A percentile compares a stretch with the other conserved stretches of the same genome.
Conservation (phyloP, 2,329 filamentous ascomycete species). For the Clarireedia homoeocarpa region DNA sequence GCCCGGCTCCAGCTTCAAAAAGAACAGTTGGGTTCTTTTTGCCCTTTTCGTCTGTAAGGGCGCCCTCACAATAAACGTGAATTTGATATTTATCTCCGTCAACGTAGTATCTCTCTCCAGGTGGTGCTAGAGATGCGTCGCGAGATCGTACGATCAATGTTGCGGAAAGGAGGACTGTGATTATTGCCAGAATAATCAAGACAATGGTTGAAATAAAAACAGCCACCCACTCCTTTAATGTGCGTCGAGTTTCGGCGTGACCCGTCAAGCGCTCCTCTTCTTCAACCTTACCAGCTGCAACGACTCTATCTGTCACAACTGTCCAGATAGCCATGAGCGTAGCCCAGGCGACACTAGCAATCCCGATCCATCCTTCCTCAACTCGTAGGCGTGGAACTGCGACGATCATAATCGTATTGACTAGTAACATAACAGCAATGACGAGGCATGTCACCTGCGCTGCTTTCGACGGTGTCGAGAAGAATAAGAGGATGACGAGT, state of each 20-base stretch:
- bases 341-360: slow-evolving; percentile 77
- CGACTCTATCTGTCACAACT: slow-evolving; percentile 69
- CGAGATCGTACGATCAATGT: slow-evolving; percentile 73
- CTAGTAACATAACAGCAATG: slow-evolving; percentile 57
- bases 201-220: slow-evolving; percentile 69
- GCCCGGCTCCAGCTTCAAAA: slow-evolving; percentile 73
- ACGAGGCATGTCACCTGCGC: slow-evolving; percentile 67
- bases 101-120: slow-evolving; percentile 71
- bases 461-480: slow-evolving; percentile 71
- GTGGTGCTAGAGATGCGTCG: slow-evolving; percentile 65
- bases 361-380: slow-evolving; percentile 90
- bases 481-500: slow-evolving; percentile 75
- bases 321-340: slow-evolving; percentile 73
- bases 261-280: slow-evolving; percentile 92
- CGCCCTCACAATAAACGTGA: slow-evolving; percentile 80
- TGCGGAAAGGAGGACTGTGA: slow-evolving; percentile 67
- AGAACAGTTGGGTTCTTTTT: slow-evolving; percentile 68
- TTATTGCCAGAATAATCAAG: slow-evolving; percentile 59
- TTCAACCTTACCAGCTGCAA: slow-evolving; percentile 85
- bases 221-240: slow-evolving; percentile 74
- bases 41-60: slow-evolving; percentile 48
- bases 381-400: slow-evolving; percentile 65
- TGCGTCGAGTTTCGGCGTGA: slow-evolving; percentile 74
- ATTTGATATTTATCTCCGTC: slow-evolving; percentile 79
- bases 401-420: slow-evolving; percentile 74